Evolutionary conservation across 2,329 filamentous ascomycete genomes (phyloP), one percentile per base, ranked within the genome.

Genomic region (Orbilia blumenaviensis): DNA sequence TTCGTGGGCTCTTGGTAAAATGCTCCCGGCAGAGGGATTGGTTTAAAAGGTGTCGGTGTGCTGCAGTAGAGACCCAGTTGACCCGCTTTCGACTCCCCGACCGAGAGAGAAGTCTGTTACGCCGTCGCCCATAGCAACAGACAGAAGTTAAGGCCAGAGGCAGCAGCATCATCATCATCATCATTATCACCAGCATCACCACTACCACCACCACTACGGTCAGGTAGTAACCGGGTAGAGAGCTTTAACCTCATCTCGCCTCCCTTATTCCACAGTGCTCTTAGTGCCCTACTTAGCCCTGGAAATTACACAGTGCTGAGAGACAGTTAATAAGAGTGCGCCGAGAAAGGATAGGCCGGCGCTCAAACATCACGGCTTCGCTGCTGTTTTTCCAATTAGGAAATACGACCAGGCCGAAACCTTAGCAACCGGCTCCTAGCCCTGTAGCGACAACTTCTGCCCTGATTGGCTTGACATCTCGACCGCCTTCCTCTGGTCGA

Each of bases 361-460:
- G 36, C 46, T 52, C 44, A 54, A 63, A 34, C 67, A 72, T 64
- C 58, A 38, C 58, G 58, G 34, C 67, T 63, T 50, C 12, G n/a
- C 58, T 52, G 21, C 44, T n/a, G 27, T 27, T 21, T n/a, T 14
- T 44, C 63, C 71, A 41, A 56, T 63, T 48, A 48, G 63, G 63
- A 68, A 75, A 68, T 27, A 38, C 36, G 69, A 75, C 71, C 63
- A 64, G 71, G 63, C 56, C 71, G 71, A 66, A 75, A 75, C 71
- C 71, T 75, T 75, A 75, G 71, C 71, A 75, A 75, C 71, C 71
- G 71, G 69, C 71, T 67, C 44, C 52, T 66, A 48, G 54, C 71
- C 69, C 62, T 74, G 41, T 66, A 29, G 36, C 56, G 23, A 54
- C 48, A 34, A 58, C 50, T 36, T 16, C 52, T 34, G n/a, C 18